Base-by-base conservation (phyloP, 1,139 yeast species). In the Yamadazyma songkhlaensis region DNA sequence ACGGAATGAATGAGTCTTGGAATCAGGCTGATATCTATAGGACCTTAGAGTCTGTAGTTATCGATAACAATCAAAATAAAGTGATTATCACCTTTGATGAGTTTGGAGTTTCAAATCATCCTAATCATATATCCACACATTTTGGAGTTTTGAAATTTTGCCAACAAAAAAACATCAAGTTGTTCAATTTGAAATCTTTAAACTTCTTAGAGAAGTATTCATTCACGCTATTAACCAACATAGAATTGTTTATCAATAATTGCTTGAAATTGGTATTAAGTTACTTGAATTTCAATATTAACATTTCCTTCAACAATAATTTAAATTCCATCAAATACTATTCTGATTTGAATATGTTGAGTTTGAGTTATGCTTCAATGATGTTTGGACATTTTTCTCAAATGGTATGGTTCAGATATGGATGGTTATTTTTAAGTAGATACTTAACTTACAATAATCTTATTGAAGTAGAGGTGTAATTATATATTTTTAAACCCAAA, bases 321-420 rank as follows among this genome's bases (percentile, higher is more conserved):
- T 21, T 38, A n/a, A 48, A 58, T 4, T 57, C 68, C 17, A 50
- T 75, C 24, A 63, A 61, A 42, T 60, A 80, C 31, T 77, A 72
- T 48, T 61, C 79, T 9, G 79, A 79, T 48, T 68, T 80, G 47
- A 72, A 79, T 41, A 75, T 79, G 62, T 72, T 82, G 50, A 67
- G 83, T 36, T 66, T 77, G 7, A 72, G 82, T 26, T 68, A 81
- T 40, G 75, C 84, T 0, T 86, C 96, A 4, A 89, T 92, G 97
- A 67, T 81, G 3, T 72, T 73, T 48, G 96, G 87, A 3, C 97
- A 92, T 60, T 71, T 70, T 46, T 81, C 95, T 3, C 99, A 92
- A 59, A 85, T 92, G 88, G 90, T 83, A 10, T 92, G 97, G 97
- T 92, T 84, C 60, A 72, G 99, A 47, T 87, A 85, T 67, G 84